phyloP scores from a whole-genome alignment of 306 rosid genomes.

The Castanopsis chinensis region DNA sequence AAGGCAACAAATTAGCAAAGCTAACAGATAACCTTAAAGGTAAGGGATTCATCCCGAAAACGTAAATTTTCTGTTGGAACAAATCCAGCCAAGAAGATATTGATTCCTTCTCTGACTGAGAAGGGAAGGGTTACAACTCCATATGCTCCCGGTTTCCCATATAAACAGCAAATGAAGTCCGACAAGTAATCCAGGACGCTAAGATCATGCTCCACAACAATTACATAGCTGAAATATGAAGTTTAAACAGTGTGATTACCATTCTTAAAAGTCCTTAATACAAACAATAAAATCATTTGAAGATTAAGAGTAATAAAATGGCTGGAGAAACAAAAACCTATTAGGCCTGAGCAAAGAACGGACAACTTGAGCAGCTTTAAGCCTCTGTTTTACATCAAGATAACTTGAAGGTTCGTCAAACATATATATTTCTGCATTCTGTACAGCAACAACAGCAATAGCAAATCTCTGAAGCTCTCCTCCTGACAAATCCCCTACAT shows the following conservation, averaged over 20 bases:
- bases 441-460: slow-evolving; percentile 94
- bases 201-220: slow-evolving; percentile 98
- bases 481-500: slow-evolving; percentile 94
- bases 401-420: slow-evolving; percentile 98
- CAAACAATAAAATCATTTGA: neutral
- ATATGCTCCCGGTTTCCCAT: slow-evolving; percentile 98
- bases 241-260: slow-evolving; percentile 25
- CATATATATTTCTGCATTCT: slow-evolving; percentile 96
- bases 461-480: slow-evolving; percentile 99
- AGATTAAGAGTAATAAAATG: neutral
- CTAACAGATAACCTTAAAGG: slow-evolving; percentile 66
- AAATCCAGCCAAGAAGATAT: slow-evolving; percentile 95
- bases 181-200: slow-evolving; percentile 98
- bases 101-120: slow-evolving; percentile 99
- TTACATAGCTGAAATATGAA: slow-evolving; percentile 76
- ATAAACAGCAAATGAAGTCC: slow-evolving; percentile 96
- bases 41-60: slow-evolving; percentile 88
- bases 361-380: slow-evolving; percentile 93
- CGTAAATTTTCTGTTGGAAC: slow-evolving; percentile 98
- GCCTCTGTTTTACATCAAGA: slow-evolving; percentile 96
- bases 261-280: neutral
- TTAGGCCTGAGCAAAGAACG: slow-evolving; percentile 89
- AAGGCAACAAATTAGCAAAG: neutral
- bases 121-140: slow-evolving; percentile 99
- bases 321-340: slow-evolving; percentile 47